phyloP scores from a whole-genome alignment of 2,329 filamentous ascomycete genomes.

The Fusarium abutilonis region DNA sequence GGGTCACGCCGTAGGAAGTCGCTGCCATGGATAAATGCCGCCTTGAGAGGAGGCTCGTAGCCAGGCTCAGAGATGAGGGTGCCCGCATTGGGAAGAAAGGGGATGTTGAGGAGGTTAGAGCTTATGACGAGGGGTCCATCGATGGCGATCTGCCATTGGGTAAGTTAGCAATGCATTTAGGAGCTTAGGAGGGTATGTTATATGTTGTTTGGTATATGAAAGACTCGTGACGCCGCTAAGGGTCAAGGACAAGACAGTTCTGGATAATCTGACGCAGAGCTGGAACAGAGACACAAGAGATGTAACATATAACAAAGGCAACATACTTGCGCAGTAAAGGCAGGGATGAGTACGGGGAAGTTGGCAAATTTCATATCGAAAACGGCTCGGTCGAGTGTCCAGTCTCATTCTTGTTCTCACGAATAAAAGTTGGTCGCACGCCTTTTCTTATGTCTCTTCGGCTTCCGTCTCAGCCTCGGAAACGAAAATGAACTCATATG shows the following conservation, averaged over 20 bases:
- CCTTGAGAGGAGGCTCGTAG: conserved; percentile 51
- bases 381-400: conserved; percentile 1
- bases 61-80: conserved; percentile 50
- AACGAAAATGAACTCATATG: background rate
- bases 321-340: conserved; percentile 52
- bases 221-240: background rate
- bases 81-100: conserved; percentile 46
- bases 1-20: conserved; percentile 55
- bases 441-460: conserved; percentile 15
- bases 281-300: background rate
- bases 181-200: background rate
- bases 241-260: background rate
- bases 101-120: conserved; percentile 49
- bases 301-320: background rate
- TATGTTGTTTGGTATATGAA: background rate
- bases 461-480: background rate
- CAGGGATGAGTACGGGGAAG: conserved; percentile 52
- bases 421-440: background rate
- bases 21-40: conserved; percentile 52
- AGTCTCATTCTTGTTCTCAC: conserved; percentile 24
- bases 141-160: conserved; percentile 47
- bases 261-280: background rate
- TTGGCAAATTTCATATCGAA: conserved; percentile 47
- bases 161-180: background rate
- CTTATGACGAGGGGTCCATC: conserved; percentile 49